Percentiles rank a stretch among this genome's conserved stretches.
These are phyloP conservation scores for Fragaria nilgerrensis DNA, from an alignment of 306 rosid genomes.

Conservation along the genomic window DNA sequence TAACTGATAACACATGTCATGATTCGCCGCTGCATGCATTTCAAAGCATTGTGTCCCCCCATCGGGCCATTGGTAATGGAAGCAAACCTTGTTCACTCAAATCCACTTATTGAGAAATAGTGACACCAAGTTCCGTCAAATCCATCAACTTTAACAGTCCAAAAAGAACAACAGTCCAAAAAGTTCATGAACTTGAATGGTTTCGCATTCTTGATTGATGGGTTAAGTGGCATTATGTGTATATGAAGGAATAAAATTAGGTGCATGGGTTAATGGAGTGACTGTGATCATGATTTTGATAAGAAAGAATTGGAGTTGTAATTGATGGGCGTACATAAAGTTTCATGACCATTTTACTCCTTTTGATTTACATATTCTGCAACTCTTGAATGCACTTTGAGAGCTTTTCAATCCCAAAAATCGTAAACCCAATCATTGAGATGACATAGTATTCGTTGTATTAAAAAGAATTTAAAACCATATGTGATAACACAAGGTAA, in stretches of 20 bases:
- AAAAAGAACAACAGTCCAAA: constrained; percentile 39
- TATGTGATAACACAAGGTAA: too few relatives aligned
- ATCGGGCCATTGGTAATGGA: constrained; percentile 26
- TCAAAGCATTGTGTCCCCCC: constrained; percentile 25
- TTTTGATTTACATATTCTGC: constrained; percentile 12
- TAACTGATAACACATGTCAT: not conserved
- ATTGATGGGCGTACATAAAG: constrained; percentile 35
- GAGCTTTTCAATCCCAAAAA: constrained; percentile 1
- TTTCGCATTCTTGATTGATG: constrained; percentile 47
- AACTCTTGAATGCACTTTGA: constrained; percentile 10
- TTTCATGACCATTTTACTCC: constrained; percentile 21
- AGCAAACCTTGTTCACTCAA: constrained; percentile 24
- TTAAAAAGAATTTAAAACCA: too few relatives aligned
- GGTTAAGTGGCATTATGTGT: constrained; percentile 46
- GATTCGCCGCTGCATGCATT: constrained; percentile 3
- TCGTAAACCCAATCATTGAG: constrained; percentile 7
- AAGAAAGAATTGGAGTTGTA: constrained; percentile 44
- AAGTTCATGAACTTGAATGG: constrained; percentile 30
- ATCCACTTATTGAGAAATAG: constrained; percentile 43
- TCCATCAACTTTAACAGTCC: constrained; percentile 52
- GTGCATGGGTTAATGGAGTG: constrained; percentile 61
- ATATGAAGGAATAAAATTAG: constrained; percentile 19
- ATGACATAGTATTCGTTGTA: not conserved
- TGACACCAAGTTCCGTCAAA: constrained; percentile 76
- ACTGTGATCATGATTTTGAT: constrained; percentile 77